Conservation (phyloP, 208 protist genomes). For the Crithidia expoeki region DNA sequence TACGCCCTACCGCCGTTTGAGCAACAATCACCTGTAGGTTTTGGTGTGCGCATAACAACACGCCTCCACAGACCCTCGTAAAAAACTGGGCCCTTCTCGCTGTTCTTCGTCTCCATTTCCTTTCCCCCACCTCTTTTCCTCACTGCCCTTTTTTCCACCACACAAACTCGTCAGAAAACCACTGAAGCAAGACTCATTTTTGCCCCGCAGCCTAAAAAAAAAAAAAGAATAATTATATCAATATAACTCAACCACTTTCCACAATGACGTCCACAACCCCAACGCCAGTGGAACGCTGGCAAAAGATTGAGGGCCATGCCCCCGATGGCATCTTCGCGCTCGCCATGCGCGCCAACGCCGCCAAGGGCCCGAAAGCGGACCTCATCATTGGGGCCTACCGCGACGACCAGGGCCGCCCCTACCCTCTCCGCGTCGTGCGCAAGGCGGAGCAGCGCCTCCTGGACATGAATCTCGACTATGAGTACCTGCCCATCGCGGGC, state of each 20-base stretch:
- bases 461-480: conserved; percentile 91
- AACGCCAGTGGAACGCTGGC: conserved; percentile 28
- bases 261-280: conserved; percentile 16
- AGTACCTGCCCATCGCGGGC: conserved; percentile 97
- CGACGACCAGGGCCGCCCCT: conserved; percentile 93
- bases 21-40: too few relatives aligned
- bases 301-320: conserved; percentile 29
- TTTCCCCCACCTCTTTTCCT: too few relatives aligned
- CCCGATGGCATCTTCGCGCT: conserved; percentile 68
- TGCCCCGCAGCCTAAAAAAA: conserved; percentile 17
- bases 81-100: too few relatives aligned
- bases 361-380: conserved; percentile 92
- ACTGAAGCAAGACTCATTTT: too few relatives aligned
- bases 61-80: too few relatives aligned
- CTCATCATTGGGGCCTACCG: conserved; percentile 98
- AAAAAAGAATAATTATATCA: not conserved
- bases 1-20: too few relatives aligned
- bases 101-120: too few relatives aligned
- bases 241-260: not conserved
- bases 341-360: conserved; percentile 47
- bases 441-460: conserved; percentile 85
- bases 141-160: too few relatives aligned
- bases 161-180: too few relatives aligned
- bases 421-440: conserved; percentile 90
- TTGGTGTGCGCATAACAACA: too few relatives aligned